phyloP scores from a whole-genome alignment of 169 alveolate genomes.

The Plasmodium knowlesi region DNA sequence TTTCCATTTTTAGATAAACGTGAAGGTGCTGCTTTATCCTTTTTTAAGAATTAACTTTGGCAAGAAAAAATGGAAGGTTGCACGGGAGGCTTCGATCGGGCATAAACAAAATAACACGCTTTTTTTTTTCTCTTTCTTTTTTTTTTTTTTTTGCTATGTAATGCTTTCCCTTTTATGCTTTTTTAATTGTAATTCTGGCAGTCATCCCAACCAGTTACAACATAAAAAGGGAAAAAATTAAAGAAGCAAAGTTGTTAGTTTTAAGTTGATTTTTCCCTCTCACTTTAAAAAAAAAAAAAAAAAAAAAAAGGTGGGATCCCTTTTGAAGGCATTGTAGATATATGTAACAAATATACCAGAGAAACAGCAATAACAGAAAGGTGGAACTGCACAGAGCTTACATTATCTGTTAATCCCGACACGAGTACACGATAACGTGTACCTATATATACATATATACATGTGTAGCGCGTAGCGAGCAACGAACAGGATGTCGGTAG shows the following conservation, averaged over 20 bases:
- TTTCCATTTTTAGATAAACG: neutral
- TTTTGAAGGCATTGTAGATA: neutral
- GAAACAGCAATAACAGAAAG: neutral
- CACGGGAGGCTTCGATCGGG: neutral
- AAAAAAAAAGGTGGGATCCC: neutral
- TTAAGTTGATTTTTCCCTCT: neutral
- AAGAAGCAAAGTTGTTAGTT: neutral
- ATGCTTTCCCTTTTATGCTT: neutral
- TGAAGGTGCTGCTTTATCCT: neutral
- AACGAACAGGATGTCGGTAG: slow-evolving; percentile 89
- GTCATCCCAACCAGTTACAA: neutral
- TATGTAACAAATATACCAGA: neutral
- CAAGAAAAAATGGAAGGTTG: neutral
- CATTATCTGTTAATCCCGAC: neutral
- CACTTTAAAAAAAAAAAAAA: neutral
- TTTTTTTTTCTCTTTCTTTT: neutral
- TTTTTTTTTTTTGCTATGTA: neutral
- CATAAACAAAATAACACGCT: neutral
- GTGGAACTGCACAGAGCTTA: neutral
- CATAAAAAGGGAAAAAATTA: neutral
- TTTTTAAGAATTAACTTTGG: neutral
- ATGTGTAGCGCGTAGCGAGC: neutral
- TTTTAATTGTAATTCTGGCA: neutral
- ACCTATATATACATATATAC: neutral
- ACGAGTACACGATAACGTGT: neutral